Base-by-base conservation (phyloP, 129 eudicot genomes). In the Arctium lappa region DNA sequence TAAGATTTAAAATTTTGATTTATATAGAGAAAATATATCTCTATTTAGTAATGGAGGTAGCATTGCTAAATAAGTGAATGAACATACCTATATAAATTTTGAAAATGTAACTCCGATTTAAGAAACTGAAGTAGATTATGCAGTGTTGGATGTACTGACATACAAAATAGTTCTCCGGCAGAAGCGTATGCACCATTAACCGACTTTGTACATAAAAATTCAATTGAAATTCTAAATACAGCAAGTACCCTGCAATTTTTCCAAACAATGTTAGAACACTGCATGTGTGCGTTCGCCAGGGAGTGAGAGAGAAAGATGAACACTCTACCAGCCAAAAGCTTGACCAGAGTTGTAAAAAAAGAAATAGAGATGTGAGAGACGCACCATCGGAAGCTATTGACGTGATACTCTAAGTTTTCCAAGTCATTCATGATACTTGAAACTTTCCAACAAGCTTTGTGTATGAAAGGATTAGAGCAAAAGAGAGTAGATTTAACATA, bases 141-240 rank as follows among this genome's bases (percentile, higher is more conserved):
- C 30, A 32, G 79, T 8, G 42, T 69, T 16, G n/a, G 16, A 16
- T 3, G 63, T 30, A 22, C 27, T 0, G 27, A 74, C 97, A 72
- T 69, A 95, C 99, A 91, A 31, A 95, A 84, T 40, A 91, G 73
- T 74, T 90, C 89, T 70, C 99, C 98, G 32, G 92, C 91, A 9
- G 97, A 91, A 81, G 92, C 77, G 66, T 89, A 93, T 34, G 91
- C 89, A 2, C 87, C 92, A 69, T 74, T 62, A 81, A 90, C 79
- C 30, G 97, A 93, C 13, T 88, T 86, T n/a, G 93, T 87, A 75
- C 88, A 74, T 0, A 81, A 50, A 32, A 90, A 89, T 40, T 76
- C 85, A 82, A 83, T 77, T 80, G 81, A 75, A 62, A 93, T 77
- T 77, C 82, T 85, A 71, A 77, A 81, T 18, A 91, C 81, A 81